Base-by-base conservation (phyloP, 1,284 basidiomycete genomes). In the Tilletiaria anomala region DNA sequence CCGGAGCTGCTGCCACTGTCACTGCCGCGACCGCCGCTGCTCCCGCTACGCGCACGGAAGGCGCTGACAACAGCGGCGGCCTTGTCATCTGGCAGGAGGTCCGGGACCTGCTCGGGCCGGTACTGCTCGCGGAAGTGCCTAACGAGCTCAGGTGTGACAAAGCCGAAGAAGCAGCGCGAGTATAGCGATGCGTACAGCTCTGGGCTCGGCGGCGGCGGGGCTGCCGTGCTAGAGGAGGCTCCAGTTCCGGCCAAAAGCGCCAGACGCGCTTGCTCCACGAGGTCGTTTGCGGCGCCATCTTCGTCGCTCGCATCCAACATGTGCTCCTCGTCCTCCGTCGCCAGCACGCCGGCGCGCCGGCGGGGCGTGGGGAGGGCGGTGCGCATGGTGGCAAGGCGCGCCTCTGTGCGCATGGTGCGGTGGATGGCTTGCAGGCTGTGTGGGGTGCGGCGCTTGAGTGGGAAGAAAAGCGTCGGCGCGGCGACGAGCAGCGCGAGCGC, bases 1-100 rank as follows among this genome's bases (percentile, higher is more conserved):
- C n/a, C n/a, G 36, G 36, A 14, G 29, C 16, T 16, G 29, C 22
- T 20, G 19, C 35, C 5, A 23, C 35, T 6, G 35, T 18, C 8
- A 11, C 6, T 6, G 32, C 32, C 32, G 32, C n/a, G 8, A n/a
- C 26, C 26, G n/a, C n/a, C 26, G 8, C 10, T n/a, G 8, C 26
- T 29, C 16, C 37, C 22, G 26, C 12, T 4, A 23, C 24, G 43
- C n/a, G 59, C 51, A 16, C 63, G 49, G 55, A 61, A 61, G 26
- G 44, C 47, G 32, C 61, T 52, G 15, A 61, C 56, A n/a, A 61
- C 56, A 5, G 55, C 49, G 1, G 73, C 70, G 0, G 74, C 64
- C 17, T 69, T 66, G 54, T 75, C 73, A 45, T 73, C 73, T 21
- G 74, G 70, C 5, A 72, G 60, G 2, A 75, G 58, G 16, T 71